Base-by-base conservation (phyloP, 2,329 filamentous ascomycete genomes). In the Calonectria montana region DNA sequence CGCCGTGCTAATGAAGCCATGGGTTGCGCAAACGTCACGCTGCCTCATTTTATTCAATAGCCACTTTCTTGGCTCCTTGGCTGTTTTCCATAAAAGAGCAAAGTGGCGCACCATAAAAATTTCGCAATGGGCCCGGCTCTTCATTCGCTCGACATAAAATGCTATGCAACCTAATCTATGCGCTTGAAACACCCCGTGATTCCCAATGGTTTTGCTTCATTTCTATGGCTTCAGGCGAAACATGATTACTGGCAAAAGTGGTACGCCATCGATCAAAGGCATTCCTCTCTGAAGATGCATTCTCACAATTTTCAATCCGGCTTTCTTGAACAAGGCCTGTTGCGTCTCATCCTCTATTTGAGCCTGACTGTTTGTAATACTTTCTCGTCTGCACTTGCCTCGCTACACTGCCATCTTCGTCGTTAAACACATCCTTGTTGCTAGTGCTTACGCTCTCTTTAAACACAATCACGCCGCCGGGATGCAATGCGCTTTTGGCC, bases 321-420 rank as follows among this genome's bases (percentile, higher is more conserved):
- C 94, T 63, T 91, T 82, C 67, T 89, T 86, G 79, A 98, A 97
- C 10, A 97, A 80, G 7, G 80, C 78, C 71, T 88, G 88, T 76
- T 96, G 97, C 77, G 93, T 96, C 25, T 84, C 83, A 77, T 98
- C 94, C 31, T 78, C 95, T 91, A 71, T 67, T 18, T 21, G 31
- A 53, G 29, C 57, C 15, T 9, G n/a, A 43, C 10, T 3, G 8
- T n/a, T 66, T 25, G n/a, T 27, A 21, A 12, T 21, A 2, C 5
- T 18, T 13, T 15, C 15, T 7, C 91, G 45, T 90, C 76, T 89
- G 3, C 31, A 81, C 81, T 66, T 74, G 90, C 89, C 89, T 89
- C 2, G 94, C 97, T 2, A 98, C 93, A 77, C 91, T 93, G 77
- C 91, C 94, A 80, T 98, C 95, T 70, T 88, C 80, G 8, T 91